phyloP scores from a whole-genome alignment of 257 asterid species.

The Buddleja alternifolia region DNA sequence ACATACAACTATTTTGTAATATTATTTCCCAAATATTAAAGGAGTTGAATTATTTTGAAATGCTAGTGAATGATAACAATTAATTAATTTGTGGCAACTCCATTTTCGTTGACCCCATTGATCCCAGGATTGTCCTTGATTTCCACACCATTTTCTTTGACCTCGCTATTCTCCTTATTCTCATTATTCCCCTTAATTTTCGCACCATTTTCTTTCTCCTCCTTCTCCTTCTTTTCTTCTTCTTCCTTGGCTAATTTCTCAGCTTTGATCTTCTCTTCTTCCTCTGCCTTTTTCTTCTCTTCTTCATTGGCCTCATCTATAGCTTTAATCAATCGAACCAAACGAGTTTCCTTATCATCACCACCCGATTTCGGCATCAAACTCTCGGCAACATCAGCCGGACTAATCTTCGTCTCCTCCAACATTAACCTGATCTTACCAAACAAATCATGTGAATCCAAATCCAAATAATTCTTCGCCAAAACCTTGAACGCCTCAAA shows the following conservation, averaged over 20 bases:
- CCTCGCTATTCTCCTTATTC: neutral
- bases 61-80: neutral
- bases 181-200: neutral
- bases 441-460: slow-evolving; percentile 39
- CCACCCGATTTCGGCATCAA: slow-evolving; percentile 54
- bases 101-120: slow-evolving; percentile 25
- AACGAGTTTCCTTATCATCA: slow-evolving; percentile 35
- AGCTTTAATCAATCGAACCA: slow-evolving; percentile 46
- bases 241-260: slow-evolving; percentile 29
- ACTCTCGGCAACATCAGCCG: slow-evolving; percentile 57
- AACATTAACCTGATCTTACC: slow-evolving; percentile 30
- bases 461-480: slow-evolving; percentile 39
- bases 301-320: slow-evolving; percentile 43
- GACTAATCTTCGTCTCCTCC: slow-evolving; percentile 42
- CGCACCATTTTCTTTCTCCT: neutral
- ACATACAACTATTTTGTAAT: too few species aligned
- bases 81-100: slow-evolving; percentile 11
- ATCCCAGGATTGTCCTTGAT: neutral
- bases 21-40: neutral
- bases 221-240: neutral
- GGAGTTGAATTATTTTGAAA: neutral
- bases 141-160: slow-evolving; percentile 3
- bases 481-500: slow-evolving; percentile 45
- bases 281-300: slow-evolving; percentile 32
- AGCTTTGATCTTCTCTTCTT: slow-evolving; percentile 36